Evolutionary conservation across 306 rosid species (phyloP).

Genomic region (Lupinus albus): DNA sequence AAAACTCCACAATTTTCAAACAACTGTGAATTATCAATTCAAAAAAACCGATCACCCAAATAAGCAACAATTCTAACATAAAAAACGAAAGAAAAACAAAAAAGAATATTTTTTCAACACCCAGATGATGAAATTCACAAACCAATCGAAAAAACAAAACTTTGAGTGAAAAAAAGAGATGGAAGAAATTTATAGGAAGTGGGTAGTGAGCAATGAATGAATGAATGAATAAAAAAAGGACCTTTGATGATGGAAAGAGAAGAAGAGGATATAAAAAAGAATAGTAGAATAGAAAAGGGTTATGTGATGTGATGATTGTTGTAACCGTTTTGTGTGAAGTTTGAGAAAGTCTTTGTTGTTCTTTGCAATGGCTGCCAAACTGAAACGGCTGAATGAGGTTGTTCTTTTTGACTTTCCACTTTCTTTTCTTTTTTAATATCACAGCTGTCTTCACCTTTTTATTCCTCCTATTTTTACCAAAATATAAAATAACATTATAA

Average conservation of each 20-base stretch:
- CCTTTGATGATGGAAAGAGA: neutral
- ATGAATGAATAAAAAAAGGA: conserved; percentile 31
- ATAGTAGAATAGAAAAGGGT: conserved; percentile 1
- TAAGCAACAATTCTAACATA: conserved; percentile 33
- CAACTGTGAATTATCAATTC: conserved; percentile 36
- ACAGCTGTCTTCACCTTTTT: too few species aligned
- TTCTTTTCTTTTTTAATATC: too few species aligned
- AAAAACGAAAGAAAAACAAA: conserved; percentile 23
- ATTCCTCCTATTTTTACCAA: too few species aligned
- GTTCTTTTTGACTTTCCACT: too few species aligned
- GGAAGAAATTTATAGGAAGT: conserved; percentile 41
- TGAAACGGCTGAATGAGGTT: too few species aligned
- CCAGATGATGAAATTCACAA: conserved; percentile 42
- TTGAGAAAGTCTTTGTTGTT: too few species aligned
- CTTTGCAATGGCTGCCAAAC: too few species aligned
- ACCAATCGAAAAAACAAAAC: conserved; percentile 52
- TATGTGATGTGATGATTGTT: neutral
- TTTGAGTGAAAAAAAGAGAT: conserved; percentile 40
- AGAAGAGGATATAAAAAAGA: conserved; percentile 8
- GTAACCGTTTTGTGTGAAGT: conserved; percentile 34
- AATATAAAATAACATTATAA: too few species aligned
- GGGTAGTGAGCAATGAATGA: conserved; percentile 40
- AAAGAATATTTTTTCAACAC: conserved; percentile 8
- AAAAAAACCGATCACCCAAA: conserved; percentile 47
- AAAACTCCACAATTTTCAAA: conserved; percentile 30